phyloP scores from a whole-genome alignment of 148 eudicot genomes.

The Drosera capensis region DNA sequence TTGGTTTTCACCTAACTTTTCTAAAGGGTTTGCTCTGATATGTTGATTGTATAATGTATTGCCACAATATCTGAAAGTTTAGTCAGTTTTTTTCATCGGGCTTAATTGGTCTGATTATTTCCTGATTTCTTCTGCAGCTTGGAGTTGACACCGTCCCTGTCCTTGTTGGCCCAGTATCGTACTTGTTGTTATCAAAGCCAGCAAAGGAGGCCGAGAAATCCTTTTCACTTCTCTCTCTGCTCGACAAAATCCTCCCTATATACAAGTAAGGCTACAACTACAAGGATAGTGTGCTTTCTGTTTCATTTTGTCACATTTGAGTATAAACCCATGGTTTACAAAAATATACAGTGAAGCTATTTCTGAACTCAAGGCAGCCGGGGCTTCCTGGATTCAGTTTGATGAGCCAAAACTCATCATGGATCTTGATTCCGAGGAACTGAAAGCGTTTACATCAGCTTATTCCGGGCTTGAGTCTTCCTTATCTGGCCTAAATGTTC shows the following conservation, averaged over 20 bases:
- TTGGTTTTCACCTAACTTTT: no score
- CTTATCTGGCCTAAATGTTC: slow-evolving; percentile 36
- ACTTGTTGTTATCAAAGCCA: slow-evolving; percentile 45
- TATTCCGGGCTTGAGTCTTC: slow-evolving; percentile 43
- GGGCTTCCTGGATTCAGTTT: slow-evolving; percentile 73
- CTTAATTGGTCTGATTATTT: no score
- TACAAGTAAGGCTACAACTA: slow-evolving; percentile 41
- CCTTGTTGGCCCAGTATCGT: slow-evolving; percentile 52
- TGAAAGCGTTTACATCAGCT: slow-evolving; percentile 36
- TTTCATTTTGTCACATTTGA: background rate
- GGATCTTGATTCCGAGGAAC: slow-evolving; percentile 41
- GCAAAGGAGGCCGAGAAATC: no score
- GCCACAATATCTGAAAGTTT: no score
- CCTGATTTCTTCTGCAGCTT: slow-evolving; percentile 25
- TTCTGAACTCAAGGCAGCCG: slow-evolving; percentile 44
- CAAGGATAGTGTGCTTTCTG: background rate
- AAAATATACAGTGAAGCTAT: slow-evolving; percentile 38
- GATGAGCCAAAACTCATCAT: slow-evolving; percentile 55
- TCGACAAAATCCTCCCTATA: slow-evolving; percentile 38
- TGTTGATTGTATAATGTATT: no score
- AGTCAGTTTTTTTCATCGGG: no score
- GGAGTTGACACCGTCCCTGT: slow-evolving; percentile 52
- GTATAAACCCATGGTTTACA: slow-evolving; percentile 3
- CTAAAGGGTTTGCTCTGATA: no score
- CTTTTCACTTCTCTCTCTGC: slow-evolving; percentile 40